Percentiles rank a stretch among this genome's conserved stretches.
phyloP scores from a whole-genome alignment of 805 yeast species.

The Metschnikowia henanensis region DNA sequence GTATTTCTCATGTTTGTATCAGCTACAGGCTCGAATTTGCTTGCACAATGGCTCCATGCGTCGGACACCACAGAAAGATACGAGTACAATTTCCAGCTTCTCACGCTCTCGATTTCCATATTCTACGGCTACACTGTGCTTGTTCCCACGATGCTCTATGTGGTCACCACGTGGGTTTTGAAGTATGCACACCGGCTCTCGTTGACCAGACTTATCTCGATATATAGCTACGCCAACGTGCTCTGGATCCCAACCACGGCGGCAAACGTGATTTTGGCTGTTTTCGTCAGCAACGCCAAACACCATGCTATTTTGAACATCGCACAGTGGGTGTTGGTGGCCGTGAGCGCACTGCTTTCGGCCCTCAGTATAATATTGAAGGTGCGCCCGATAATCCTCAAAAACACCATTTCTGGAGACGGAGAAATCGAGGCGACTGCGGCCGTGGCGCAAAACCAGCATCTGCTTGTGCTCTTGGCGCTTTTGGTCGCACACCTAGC shows the following conservation, averaged over 20 bases:
- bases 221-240: conserved; percentile 83
- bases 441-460: conserved; percentile 29
- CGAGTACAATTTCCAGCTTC: conserved; percentile 56
- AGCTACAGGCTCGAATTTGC: conserved; percentile 63
- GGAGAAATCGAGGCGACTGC: conserved; percentile 13
- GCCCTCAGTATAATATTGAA: conserved; percentile 54
- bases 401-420: conserved; percentile 22
- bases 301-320: conserved; percentile 41
- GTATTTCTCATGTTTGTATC: conserved; percentile 74
- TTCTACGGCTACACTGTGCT: conserved; percentile 75
- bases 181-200: conserved; percentile 51
- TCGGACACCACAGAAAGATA: conserved; percentile 42
- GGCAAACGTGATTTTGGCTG: conserved; percentile 55
- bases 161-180: conserved; percentile 50
- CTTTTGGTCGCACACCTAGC: conserved; percentile 52
- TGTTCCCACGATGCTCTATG: conserved; percentile 59
- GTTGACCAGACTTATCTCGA: conserved; percentile 61
- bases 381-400: conserved; percentile 38
- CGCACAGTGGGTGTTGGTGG: conserved; percentile 64
- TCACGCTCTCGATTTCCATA: conserved; percentile 67
- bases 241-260: conserved; percentile 86
- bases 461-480: conserved; percentile 34
- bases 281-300: conserved; percentile 41
- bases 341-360: conserved; percentile 59
- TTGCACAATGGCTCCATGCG: conserved; percentile 55